Evolutionary conservation across 192 early-diverging fungal genomes (phyloP).

Genomic region (Jimgerdemannia flammicorona): DNA sequence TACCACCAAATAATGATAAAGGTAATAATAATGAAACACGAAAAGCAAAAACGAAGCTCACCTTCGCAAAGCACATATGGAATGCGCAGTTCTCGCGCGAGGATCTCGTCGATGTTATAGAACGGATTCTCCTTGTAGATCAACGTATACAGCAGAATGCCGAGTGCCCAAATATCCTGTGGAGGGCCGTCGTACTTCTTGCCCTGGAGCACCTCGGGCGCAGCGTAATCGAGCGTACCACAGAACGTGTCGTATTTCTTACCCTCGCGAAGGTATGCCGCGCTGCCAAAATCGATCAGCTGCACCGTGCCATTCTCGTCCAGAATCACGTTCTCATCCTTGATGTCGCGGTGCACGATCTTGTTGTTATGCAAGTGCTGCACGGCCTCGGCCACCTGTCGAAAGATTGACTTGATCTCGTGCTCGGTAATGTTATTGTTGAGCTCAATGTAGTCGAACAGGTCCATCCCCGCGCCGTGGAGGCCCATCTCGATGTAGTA

Average conservation of each 20-base stretch:
- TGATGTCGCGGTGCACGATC: constrained; percentile 83
- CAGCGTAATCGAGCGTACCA: constrained; percentile 74
- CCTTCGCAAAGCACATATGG: constrained; percentile 54
- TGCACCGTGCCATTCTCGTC: constrained; percentile 56
- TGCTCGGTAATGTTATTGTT: constrained; percentile 48
- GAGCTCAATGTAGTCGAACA: constrained; percentile 72
- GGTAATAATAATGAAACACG: neutral
- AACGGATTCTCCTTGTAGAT: constrained; percentile 73
- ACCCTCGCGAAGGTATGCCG: constrained; percentile 52
- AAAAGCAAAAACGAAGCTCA: constrained; percentile 7
- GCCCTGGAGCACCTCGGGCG: constrained; percentile 67
- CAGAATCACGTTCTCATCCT: constrained; percentile 86
- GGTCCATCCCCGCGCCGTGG: constrained; percentile 55
- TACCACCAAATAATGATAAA: too few relatives aligned
- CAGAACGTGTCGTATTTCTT: constrained; percentile 63
- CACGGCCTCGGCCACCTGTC: constrained; percentile 54
- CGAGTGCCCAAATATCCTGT: constrained; percentile 83
- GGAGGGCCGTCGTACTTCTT: constrained; percentile 69
- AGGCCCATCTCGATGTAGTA: constrained; percentile 66
- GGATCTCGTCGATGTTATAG: constrained; percentile 62
- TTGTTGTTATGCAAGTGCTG: constrained; percentile 56
- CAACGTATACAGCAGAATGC: constrained; percentile 72
- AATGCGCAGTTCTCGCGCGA: constrained; percentile 49
- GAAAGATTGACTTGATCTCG: constrained; percentile 53
- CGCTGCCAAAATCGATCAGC: constrained; percentile 82